Percentiles rank a stretch among this genome's conserved stretches.
These are phyloP conservation scores for Harrya chromipes DNA, from an alignment of 768 basidiomycete genomes.

Conservation along the genomic window DNA sequence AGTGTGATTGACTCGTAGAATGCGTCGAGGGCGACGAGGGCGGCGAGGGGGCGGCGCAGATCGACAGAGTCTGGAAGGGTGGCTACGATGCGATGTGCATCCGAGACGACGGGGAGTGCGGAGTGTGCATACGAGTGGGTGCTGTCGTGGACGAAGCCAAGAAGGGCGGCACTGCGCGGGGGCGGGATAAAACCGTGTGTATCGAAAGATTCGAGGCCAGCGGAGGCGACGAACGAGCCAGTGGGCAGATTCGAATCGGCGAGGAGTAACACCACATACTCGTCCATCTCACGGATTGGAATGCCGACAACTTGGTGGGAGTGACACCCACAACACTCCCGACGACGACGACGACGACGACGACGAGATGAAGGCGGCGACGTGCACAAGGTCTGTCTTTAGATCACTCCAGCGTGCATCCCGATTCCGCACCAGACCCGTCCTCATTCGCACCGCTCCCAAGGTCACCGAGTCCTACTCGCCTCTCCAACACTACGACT, in stretches of 20 bases:
- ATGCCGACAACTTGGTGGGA: too few species aligned
- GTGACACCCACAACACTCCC: too few species aligned
- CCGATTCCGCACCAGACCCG: conserved; percentile 1
- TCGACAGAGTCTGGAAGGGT: conserved; percentile 8
- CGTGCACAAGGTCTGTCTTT: not conserved
- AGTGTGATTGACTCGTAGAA: conserved; percentile 84
- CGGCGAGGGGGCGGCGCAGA: conserved; percentile 31
- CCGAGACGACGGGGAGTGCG: conserved; percentile 76
- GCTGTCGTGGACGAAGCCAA: conserved; percentile 67
- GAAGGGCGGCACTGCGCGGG: conserved; percentile 23
- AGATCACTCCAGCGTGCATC: not conserved
- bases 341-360: conserved; percentile 1
- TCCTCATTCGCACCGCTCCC: conserved; percentile 1
- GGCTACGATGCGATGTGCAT: conserved; percentile 51
- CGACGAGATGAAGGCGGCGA: conserved; percentile 5
- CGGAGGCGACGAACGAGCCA: conserved; percentile 93
- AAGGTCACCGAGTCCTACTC: conserved; percentile 1
- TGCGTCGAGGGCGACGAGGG: conserved; percentile 60
- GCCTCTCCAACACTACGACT: conserved; percentile 42
- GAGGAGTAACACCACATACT: conserved; percentile 72
- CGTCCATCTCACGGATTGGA: conserved; percentile 22
- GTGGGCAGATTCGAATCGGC: conserved; percentile 95
- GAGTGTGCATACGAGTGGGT: conserved; percentile 74
- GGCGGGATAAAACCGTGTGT: conserved; percentile 73
- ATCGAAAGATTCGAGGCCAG: conserved; percentile 86